phyloP scores from a whole-genome alignment of 768 basidiomycete genomes.

The Thelephora aurantiotincta region DNA sequence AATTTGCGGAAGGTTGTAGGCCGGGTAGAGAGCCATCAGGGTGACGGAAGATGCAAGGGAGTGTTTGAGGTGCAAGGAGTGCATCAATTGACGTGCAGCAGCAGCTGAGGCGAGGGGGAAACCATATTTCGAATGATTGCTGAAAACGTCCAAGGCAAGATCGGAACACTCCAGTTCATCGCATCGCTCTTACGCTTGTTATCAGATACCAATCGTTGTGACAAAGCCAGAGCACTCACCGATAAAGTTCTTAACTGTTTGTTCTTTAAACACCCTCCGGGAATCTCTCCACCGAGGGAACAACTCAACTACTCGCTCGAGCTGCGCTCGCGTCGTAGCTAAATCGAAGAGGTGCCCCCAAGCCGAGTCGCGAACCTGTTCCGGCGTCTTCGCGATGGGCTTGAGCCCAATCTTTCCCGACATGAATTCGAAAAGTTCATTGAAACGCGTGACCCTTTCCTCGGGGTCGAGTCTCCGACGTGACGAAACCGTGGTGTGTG shows the following conservation, averaged over 20 bases:
- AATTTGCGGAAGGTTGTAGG: conserved; percentile 39
- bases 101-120: conserved; percentile 30
- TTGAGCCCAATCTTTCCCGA: conserved; percentile 25
- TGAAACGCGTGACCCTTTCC: conserved; percentile 20
- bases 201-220: neutral
- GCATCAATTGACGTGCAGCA: conserved; percentile 42
- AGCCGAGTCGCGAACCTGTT: conserved; percentile 27
- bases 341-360: conserved; percentile 40
- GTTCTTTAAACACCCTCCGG: conserved; percentile 22
- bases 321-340: conserved; percentile 32
- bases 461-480: conserved; percentile 17
- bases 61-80: conserved; percentile 33
- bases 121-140: conserved; percentile 47
- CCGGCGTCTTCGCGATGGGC: conserved; percentile 18
- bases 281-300: conserved; percentile 38
- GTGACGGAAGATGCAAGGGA: conserved; percentile 35
- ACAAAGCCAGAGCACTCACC: conserved; percentile 26
- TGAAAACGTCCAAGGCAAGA: conserved; percentile 47
- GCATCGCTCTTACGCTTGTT: conserved; percentile 37
- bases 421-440: conserved; percentile 21
- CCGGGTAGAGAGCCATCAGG: conserved; percentile 36
- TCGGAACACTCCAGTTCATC: conserved; percentile 38
- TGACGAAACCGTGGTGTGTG: no score
- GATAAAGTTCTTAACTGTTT: conserved; percentile 34
- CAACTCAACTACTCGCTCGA: conserved; percentile 29